phyloP scores from a whole-genome alignment of 2,329 filamentous ascomycete genomes.

The Ophiosphaerella korrae region DNA sequence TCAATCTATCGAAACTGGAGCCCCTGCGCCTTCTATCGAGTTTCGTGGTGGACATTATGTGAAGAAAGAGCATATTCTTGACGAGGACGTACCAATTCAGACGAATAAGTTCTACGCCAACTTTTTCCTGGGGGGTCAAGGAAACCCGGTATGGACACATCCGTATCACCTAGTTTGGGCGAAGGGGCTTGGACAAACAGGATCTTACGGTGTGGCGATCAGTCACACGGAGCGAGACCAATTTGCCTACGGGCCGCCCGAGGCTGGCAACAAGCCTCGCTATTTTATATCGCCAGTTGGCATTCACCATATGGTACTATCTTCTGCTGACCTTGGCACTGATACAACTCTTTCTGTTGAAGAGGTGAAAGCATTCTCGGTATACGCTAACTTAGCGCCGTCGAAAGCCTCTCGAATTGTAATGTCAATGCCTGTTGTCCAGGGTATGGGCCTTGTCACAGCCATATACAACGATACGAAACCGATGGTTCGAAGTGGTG shows the following conservation, averaged over 20 bases:
- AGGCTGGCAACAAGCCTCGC: constrained; percentile 47
- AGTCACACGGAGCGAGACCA: constrained; percentile 75
- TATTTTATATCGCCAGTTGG: constrained; percentile 86
- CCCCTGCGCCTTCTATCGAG: constrained; percentile 47
- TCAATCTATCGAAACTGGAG: constrained; percentile 47
- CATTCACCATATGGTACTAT: constrained; percentile 80
- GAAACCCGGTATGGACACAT: constrained; percentile 72
- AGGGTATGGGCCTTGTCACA: constrained; percentile 89
- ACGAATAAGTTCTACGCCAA: constrained; percentile 79
- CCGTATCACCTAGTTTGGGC: constrained; percentile 58
- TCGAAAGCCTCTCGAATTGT: constrained; percentile 59
- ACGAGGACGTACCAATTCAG: constrained; percentile 56
- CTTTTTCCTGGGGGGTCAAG: constrained; percentile 77
- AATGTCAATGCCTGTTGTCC: constrained; percentile 80
- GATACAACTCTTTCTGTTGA: constrained; percentile 63
- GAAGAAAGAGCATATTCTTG: constrained; percentile 45
- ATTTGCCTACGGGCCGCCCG: constrained; percentile 54
- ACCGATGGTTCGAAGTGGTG: constrained; percentile 74
- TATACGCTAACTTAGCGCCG: constrained; percentile 70
- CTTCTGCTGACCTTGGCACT: constrained; percentile 72
- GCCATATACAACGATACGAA: constrained; percentile 72
- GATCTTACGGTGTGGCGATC: constrained; percentile 78
- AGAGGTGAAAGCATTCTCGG: constrained; percentile 61
- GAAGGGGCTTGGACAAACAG: constrained; percentile 54
- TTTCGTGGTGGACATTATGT: constrained; percentile 50